phyloP scores from a whole-genome alignment of 805 yeast genomes.

The Zygoascus bituminiphila region DNA sequence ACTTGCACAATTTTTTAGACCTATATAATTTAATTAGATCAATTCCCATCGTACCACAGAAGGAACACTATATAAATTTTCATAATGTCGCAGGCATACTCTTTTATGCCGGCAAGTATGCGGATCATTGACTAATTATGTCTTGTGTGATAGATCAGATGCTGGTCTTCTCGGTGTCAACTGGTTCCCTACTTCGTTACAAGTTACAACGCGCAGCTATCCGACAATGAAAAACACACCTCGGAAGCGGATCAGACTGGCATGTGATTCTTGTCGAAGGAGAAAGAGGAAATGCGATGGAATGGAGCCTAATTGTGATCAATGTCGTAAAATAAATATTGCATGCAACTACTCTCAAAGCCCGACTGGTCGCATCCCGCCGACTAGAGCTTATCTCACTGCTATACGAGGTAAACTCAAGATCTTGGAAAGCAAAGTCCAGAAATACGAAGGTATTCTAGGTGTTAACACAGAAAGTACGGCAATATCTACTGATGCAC shows the following conservation, averaged over 20 bases:
- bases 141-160: too few relatives aligned
- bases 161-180: too few relatives aligned
- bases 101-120: too few relatives aligned
- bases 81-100: too few relatives aligned
- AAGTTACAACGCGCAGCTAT: too few relatives aligned
- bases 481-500: not conserved
- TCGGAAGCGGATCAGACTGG: conserved; percentile 58
- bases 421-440: not conserved
- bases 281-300: conserved; percentile 69
- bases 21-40: too few relatives aligned
- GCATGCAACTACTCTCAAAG: conserved; percentile 11
- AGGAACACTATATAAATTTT: too few relatives aligned
- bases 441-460: not conserved
- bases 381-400: conserved; percentile 9
- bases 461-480: not conserved
- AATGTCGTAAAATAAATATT: conserved; percentile 10
- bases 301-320: conserved; percentile 44
- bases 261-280: conserved; percentile 79
- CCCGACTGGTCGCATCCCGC: conserved; percentile 8
- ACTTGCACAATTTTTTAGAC: too few relatives aligned
- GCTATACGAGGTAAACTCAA: conserved; percentile 7
- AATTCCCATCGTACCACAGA: too few relatives aligned
- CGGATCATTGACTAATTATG: too few relatives aligned
- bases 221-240: not conserved
- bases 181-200: too few relatives aligned